Conservation (phyloP, 371 early-diverging fungal species). For the Lichtheimia corymbifera region DNA sequence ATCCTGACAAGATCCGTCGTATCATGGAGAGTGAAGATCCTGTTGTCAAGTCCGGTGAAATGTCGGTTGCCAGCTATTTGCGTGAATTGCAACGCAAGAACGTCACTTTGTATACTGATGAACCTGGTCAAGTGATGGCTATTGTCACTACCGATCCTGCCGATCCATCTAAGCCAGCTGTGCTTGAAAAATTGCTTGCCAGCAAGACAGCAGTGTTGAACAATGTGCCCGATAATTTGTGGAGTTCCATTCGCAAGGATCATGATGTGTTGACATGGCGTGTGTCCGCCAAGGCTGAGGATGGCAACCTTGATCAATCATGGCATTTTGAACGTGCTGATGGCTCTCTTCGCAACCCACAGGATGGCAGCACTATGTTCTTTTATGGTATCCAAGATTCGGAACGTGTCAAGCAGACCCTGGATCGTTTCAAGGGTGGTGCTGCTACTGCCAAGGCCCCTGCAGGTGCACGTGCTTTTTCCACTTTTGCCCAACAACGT, state of each 20-base stretch:
- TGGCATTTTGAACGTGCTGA: slow-evolving; percentile 97
- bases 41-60: slow-evolving; percentile 62
- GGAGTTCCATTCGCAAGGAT: slow-evolving; percentile 78
- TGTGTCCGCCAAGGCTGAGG: slow-evolving; percentile 36
- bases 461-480: slow-evolving; percentile 28
- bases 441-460: slow-evolving; percentile 15
- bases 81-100: slow-evolving; percentile 59
- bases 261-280: slow-evolving; percentile 52
- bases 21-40: slow-evolving; percentile 80
- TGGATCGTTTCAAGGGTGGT: slow-evolving; percentile 27
- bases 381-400: slow-evolving; percentile 89
- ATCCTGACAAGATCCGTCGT: slow-evolving; percentile 82
- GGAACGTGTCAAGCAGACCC: slow-evolving; percentile 61
- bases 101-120: slow-evolving; percentile 79
- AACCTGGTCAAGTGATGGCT: slow-evolving; percentile 86
- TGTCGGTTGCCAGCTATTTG: slow-evolving; percentile 76
- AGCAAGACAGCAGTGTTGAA: slow-evolving; percentile 78
- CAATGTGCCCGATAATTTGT: slow-evolving; percentile 89
- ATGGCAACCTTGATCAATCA: slow-evolving; percentile 52
- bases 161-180: slow-evolving; percentile 52
- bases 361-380: slow-evolving; percentile 77
- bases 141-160: slow-evolving; percentile 63
- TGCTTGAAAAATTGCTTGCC: slow-evolving; percentile 35
- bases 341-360: slow-evolving; percentile 70
- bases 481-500: slow-evolving; percentile 45